Evolutionary conservation across 768 basidiomycete genomes (phyloP), one percentile per base, ranked within the genome.

Genomic region (Omphalotus guepiniiformis): DNA sequence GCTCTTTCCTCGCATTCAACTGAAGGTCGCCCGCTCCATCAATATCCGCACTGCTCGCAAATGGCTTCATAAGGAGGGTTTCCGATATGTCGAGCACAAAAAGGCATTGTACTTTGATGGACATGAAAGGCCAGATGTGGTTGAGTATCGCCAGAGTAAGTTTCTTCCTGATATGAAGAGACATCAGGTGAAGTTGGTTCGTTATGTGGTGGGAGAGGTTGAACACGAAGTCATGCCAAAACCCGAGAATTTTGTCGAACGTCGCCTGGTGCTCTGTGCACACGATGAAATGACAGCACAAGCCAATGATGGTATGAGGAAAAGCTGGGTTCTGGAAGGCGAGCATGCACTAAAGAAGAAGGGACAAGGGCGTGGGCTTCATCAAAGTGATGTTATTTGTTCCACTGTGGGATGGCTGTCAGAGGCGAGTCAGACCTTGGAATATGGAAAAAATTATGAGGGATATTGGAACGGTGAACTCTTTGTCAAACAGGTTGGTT

Each of bases 201-300:
- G 23, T 25, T 46, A 46, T 36, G 44, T 35, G 11, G 27, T n/a
- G n/a, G n/a, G n/a, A n/a, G n/a, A n/a, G n/a, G n/a, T n/a, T n/a
- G n/a, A n/a, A n/a, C n/a, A n/a, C n/a, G n/a, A n/a, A n/a, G n/a
- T n/a, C n/a, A n/a, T n/a, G n/a, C n/a, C n/a, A n/a, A n/a, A n/a
- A n/a, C n/a, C n/a, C n/a, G n/a, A n/a, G n/a, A n/a, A n/a, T n/a
- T n/a, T n/a, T n/a, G n/a, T n/a, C n/a, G 30, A 42, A 8, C 18
- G 32, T 4, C n/a, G 13, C 8, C 44, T 46, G 15, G 45, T 47
- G 23, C 36, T 47, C 6, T 25, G 13, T 39, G 59, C 56, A 32
- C 72, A 66, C 45, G 72, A 69, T 52, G 66, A 74, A 49, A 72
- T 70, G 64, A 71, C 66, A 2, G 61, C 61, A 1, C 70, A 75